These are phyloP conservation scores for Microcyclospora pomicola DNA, from an alignment of 2,329 filamentous ascomycete genomes.

Conservation along the genomic window DNA sequence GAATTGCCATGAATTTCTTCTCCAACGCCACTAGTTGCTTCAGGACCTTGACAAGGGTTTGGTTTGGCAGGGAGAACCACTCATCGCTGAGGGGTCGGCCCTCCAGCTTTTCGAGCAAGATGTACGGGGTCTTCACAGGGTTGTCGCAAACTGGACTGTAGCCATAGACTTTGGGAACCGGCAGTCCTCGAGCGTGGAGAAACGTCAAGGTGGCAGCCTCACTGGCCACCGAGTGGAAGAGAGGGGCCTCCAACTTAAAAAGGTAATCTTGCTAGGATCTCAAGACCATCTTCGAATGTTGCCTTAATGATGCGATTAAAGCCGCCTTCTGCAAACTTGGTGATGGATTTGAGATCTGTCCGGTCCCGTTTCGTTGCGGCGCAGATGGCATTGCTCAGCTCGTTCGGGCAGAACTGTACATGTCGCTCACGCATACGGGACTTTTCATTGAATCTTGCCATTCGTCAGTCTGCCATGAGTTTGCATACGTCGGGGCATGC, in stretches of 20 bases:
- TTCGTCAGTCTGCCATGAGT: background rate
- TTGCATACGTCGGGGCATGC: background rate
- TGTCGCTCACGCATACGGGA: conserved; percentile 7
- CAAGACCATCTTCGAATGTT: conserved; percentile 12
- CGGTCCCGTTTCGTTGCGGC: conserved; percentile 5
- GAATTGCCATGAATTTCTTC: conserved; percentile 14
- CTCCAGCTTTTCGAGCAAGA: conserved; percentile 12
- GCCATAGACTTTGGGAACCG: conserved; percentile 9
- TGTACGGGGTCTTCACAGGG: conserved; percentile 12
- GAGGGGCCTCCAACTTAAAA: conserved; percentile 11
- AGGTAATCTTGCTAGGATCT: conserved; percentile 14
- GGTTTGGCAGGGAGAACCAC: conserved; percentile 12
- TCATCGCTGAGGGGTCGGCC: conserved; percentile 10
- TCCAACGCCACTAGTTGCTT: conserved; percentile 18
- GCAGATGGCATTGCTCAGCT: conserved; percentile 6
- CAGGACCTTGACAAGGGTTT: conserved; percentile 16
- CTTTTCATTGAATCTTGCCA: conserved; percentile 10
- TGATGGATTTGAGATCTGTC: conserved; percentile 6
- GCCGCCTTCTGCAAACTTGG: conserved; percentile 13
- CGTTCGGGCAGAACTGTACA: too few relatives aligned
- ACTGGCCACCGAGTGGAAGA: conserved; percentile 13
- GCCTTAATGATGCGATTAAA: conserved; percentile 13
- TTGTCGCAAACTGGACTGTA: conserved; percentile 8
- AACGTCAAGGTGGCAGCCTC: conserved; percentile 18
- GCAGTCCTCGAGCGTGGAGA: conserved; percentile 9